Evolutionary conservation across 2,329 filamentous ascomycete species (phyloP).

Genomic region (Fusarium oligoseptatum): DNA sequence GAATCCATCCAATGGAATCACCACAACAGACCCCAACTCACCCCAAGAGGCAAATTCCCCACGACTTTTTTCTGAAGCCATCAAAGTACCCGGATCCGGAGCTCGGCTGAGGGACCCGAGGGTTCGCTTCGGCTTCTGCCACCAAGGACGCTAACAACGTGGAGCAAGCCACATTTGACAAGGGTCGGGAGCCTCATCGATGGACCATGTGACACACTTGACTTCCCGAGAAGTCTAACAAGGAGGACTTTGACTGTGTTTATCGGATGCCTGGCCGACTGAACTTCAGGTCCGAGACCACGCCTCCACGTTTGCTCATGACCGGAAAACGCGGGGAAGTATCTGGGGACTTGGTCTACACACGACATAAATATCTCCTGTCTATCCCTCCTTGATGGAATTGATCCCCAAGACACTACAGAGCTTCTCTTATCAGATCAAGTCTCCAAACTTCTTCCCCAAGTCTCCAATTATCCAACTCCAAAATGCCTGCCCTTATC

Average conservation of each 20-base stretch:
- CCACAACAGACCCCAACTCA: not conserved
- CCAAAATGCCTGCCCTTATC: constrained; percentile 9
- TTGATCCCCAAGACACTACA: not conserved
- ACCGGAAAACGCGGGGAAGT: not conserved
- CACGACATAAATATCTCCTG: constrained; percentile 5
- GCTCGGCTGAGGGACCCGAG: constrained; percentile 10
- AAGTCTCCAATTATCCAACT: not conserved
- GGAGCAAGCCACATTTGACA: not conserved
- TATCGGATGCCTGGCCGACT: constrained; percentile 9
- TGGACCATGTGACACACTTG: constrained; percentile 3
- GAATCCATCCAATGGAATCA: not conserved
- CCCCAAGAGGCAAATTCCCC: not conserved
- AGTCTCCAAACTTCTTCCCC: not conserved
- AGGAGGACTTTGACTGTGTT: not conserved
- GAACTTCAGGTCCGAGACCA: not conserved
- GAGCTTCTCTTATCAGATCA: not conserved
- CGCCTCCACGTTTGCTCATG: not conserved
- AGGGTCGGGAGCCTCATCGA: constrained; percentile 11
- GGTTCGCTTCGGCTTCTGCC: constrained; percentile 4
- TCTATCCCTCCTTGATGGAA: not conserved
- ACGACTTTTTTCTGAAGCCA: not conserved
- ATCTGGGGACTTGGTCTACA: not conserved
- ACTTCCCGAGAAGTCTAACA: not conserved
- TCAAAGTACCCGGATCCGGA: not conserved
- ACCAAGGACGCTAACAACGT: constrained; percentile 5